Base-by-base conservation (phyloP, 129 eudicot species). In the Pittosporum tobira region DNA sequence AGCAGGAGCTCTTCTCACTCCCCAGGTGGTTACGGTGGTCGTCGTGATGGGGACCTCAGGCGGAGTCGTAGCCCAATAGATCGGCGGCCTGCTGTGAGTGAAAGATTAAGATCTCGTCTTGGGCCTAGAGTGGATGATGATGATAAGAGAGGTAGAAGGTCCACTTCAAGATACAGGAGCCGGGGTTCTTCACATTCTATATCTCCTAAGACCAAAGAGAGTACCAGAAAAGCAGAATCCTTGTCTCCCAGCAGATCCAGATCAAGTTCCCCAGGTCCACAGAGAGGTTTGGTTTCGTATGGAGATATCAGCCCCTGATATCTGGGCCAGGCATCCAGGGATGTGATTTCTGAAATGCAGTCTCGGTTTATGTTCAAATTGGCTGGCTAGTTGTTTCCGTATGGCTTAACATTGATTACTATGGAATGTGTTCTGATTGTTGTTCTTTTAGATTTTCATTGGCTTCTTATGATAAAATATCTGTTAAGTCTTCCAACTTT, bases 231-330 rank as follows among this genome's bases (percentile, higher is more conserved):
- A 59, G 73, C 34, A 69, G 72, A 18, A 24, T 27, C 86, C 26
- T 27, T 36, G 20, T 71, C 77, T 19, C 74, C 73, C 1, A 72
- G 70, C 61, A 65, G 72, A 63, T 85, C 95, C 1, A 25, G 73
- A 50, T 88, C 96, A 48, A 85, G 84, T 72, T 76, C 95, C 45
- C 84, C 95, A 25, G 73, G 43, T 21, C 87, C 67, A 27, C 83
- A 75, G 68, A 82, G 94, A 70, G 96, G 99, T 27, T 47, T 91
- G 67, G 99, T 91, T 42, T 85, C 99, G 1, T 91, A 91, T 71
- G 99, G 81, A 13, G 99, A 91, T 76, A 51, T 72, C 42, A 91
- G 94, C 56, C 81, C 84, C 57, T 60, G 57, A 75, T 38, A 73
- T 48, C n/a, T 25, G 67, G 57, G 22, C n/a, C 61, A 11, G 10